Percentiles rank a stretch among this genome's conserved stretches.
Conservation (phyloP, 495 filamentous ascomycete species). For the Aspergillus nidulans region DNA sequence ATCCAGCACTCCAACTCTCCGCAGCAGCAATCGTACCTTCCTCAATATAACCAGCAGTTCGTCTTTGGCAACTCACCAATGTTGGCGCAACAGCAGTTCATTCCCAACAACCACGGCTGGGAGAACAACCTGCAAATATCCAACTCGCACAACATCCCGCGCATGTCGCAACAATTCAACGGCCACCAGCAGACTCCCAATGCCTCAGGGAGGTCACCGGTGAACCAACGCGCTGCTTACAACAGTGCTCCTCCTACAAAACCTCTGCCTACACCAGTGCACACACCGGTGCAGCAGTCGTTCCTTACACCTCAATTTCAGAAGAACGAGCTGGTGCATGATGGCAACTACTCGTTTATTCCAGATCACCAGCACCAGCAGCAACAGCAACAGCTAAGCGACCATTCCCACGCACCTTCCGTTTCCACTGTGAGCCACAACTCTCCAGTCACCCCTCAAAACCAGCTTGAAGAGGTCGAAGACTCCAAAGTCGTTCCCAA, state of each 20-base stretch:
- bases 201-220: slow-evolving; percentile 28
- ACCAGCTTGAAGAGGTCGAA: slow-evolving; percentile 50
- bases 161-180: slow-evolving; percentile 10
- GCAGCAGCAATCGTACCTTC: slow-evolving; percentile 18
- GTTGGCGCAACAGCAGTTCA: slow-evolving; percentile 41
- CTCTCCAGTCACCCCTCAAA: slow-evolving; percentile 55
- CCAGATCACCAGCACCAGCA: slow-evolving; percentile 45
- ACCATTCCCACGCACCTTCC: slow-evolving; percentile 49
- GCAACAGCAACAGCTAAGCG: slow-evolving; percentile 26
- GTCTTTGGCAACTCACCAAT: slow-evolving; percentile 34
- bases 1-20: slow-evolving; percentile 32
- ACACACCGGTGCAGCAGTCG: slow-evolving; percentile 42
- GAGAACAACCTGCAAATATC: slow-evolving; percentile 39
- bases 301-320: slow-evolving; percentile 45
- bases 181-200: slow-evolving; percentile 30
- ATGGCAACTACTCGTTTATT: slow-evolving; percentile 45
- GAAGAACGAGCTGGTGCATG: slow-evolving; percentile 41
- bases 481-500: slow-evolving; percentile 40
- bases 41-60: slow-evolving; percentile 26
- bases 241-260: slow-evolving; percentile 26
- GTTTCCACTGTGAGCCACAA: slow-evolving; percentile 53
- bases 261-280: slow-evolving; percentile 44
- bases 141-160: slow-evolving; percentile 29
- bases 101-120: slow-evolving; percentile 39
- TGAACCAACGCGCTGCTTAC: slow-evolving; percentile 21